Evolutionary conservation across 2,329 filamentous ascomycete genomes (phyloP).

Genomic region (Cladophialophora carrionii): DNA sequence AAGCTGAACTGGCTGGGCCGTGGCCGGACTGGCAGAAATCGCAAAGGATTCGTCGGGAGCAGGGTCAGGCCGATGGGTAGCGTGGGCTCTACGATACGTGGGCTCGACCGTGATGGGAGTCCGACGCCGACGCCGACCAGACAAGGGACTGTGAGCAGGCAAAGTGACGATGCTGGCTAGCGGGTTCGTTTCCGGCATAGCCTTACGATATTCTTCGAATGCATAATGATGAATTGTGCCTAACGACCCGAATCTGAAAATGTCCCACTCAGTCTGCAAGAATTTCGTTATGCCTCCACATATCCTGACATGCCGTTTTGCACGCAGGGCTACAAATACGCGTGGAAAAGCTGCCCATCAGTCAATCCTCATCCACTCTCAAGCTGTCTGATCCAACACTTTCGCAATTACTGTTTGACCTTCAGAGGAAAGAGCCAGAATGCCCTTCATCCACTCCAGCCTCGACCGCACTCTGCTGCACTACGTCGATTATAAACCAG

Average conservation of each 20-base stretch:
- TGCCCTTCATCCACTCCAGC: conserved; percentile 34
- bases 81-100: conserved; percentile 30
- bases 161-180: conserved; percentile 28
- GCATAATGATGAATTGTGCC: conserved; percentile 2
- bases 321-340: conserved; percentile 7
- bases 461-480: conserved; percentile 31
- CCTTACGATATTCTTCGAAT: conserved; percentile 12
- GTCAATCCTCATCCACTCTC: neutral
- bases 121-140: conserved; percentile 40
- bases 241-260: conserved; percentile 1
- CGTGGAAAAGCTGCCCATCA: neutral
- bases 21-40: conserved; percentile 83
- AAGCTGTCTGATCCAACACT: neutral
- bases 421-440: conserved; percentile 9
- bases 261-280: neutral
- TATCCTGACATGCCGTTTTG: neutral
- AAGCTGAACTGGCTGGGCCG: conserved; percentile 97
- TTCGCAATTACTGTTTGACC: neutral
- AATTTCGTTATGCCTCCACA: conserved; percentile 8
- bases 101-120: conserved; percentile 37
- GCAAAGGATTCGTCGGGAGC: conserved; percentile 83
- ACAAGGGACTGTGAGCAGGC: conserved; percentile 38
- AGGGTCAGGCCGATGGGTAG: conserved; percentile 45
- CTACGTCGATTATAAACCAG: conserved; percentile 38
- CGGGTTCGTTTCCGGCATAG: neutral